Conservation (phyloP, 371 early-diverging fungal genomes). For the Mortierella sp. region DNA sequence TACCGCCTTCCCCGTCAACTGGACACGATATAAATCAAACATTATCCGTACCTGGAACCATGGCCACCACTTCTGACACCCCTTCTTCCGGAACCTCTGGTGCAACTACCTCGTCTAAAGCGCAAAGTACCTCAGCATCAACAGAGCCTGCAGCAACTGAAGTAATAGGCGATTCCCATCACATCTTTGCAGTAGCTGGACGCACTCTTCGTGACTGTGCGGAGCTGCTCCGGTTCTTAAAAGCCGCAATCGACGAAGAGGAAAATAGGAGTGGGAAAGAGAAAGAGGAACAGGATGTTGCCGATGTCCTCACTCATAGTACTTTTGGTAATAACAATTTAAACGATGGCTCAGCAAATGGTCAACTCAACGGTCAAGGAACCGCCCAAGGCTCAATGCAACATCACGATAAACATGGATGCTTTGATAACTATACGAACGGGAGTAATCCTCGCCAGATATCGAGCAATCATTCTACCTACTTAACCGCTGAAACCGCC, state of each 20-base stretch:
- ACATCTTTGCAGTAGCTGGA: conserved; percentile 43
- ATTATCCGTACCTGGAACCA: background rate
- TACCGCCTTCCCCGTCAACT: no score
- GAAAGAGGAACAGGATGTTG: background rate
- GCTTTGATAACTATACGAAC: background rate
- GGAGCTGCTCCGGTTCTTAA: conserved; percentile 30
- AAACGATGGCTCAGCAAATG: background rate
- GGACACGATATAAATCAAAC: no score
- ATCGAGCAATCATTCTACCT: background rate
- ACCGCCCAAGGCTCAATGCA: conserved; percentile 21
- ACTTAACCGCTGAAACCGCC: no score
- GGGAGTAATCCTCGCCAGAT: background rate
- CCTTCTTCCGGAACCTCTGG: background rate
- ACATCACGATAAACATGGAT: conserved; percentile 3
- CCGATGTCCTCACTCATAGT: background rate
- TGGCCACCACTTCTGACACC: background rate
- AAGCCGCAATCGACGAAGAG: conserved; percentile 27
- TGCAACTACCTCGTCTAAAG: background rate
- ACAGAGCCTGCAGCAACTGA: background rate
- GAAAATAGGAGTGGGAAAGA: conserved; percentile 12
- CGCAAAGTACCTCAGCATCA: background rate
- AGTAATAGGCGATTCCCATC: conserved; percentile 8
- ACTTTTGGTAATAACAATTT: conserved; percentile 1
- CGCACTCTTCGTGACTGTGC: conserved; percentile 40
- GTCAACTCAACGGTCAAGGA: background rate